Percentiles rank a stretch among this genome's conserved stretches.
These are phyloP conservation scores for Talaromyces nanjingensis DNA, from an alignment of 495 filamentous ascomycete species.

Conservation along the genomic window DNA sequence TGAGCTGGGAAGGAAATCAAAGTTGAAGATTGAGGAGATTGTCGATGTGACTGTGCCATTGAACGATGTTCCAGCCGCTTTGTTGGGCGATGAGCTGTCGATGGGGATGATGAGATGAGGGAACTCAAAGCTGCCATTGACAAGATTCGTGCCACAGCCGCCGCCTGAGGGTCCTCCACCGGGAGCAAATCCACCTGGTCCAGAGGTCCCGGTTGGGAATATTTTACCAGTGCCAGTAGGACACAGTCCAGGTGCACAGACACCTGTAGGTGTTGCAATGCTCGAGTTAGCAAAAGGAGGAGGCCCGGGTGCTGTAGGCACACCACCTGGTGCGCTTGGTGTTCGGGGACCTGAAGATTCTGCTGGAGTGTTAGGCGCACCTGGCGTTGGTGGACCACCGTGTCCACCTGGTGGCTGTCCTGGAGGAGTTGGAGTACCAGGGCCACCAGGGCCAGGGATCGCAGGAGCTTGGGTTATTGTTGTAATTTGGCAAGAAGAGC, in stretches of 20 bases:
- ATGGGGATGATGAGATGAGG: constrained; percentile 64
- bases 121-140: constrained; percentile 44
- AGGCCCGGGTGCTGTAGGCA: constrained; percentile 1
- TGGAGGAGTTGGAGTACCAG: not conserved
- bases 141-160: constrained; percentile 44
- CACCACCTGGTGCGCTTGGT: not conserved
- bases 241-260: not conserved
- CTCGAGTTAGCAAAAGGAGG: not conserved
- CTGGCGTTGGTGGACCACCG: not conserved
- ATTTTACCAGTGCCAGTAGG: not conserved
- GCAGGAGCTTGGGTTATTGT: not conserved
- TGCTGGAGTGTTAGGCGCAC: not conserved
- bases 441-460: not conserved
- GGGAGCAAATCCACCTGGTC: not conserved
- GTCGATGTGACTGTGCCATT: constrained; percentile 48
- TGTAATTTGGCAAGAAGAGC: not conserved
- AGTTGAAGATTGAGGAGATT: constrained; percentile 60
- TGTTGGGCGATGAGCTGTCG: constrained; percentile 46
- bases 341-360: not conserved
- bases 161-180: not conserved
- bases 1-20: constrained; percentile 50
- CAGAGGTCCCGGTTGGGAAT: not conserved
- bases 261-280: not conserved
- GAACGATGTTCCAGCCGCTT: constrained; percentile 45
- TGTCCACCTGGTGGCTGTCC: not conserved